A percentile compares a stretch with the other conserved stretches of the same genome.
Conservation (phyloP, 1,284 basidiomycete genomes). For the Volvariella volvacea region DNA sequence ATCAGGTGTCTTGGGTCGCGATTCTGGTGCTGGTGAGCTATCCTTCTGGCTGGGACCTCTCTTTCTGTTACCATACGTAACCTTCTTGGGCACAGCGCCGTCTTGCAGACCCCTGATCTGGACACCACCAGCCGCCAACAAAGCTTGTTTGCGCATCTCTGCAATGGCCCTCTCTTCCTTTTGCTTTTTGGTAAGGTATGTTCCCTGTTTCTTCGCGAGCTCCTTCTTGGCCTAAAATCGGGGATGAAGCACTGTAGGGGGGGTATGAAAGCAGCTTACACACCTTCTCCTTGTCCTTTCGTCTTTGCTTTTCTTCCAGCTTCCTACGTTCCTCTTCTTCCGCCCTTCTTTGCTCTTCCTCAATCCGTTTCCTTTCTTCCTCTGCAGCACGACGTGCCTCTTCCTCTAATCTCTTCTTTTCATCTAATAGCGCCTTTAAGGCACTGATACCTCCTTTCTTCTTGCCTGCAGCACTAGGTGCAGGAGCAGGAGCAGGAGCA, state of each 20-base stretch:
- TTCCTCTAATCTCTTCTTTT: constrained; percentile 83
- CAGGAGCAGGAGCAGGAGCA: constrained; percentile 28
- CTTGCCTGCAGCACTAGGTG: constrained; percentile 40
- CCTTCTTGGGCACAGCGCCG: constrained; percentile 54
- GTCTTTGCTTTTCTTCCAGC: constrained; percentile 82
- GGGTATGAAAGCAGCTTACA: constrained; percentile 7
- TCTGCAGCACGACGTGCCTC: constrained; percentile 78
- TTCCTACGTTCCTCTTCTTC: constrained; percentile 83
- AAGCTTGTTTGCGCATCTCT: constrained; percentile 86
- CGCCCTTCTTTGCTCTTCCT: constrained; percentile 70
- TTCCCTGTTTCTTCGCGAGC: constrained; percentile 84
- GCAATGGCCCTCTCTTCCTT: constrained; percentile 91
- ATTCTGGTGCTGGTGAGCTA: constrained; percentile 42
- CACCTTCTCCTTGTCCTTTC: neutral
- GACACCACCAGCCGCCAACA: constrained; percentile 83
- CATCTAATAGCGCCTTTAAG: constrained; percentile 81
- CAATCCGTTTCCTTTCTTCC: constrained; percentile 71
- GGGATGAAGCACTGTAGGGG: neutral
- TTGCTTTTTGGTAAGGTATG: constrained; percentile 90
- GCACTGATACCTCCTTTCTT: constrained; percentile 75
- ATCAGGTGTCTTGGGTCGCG: constrained; percentile 48
- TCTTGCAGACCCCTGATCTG: constrained; percentile 84
- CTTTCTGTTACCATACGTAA: constrained; percentile 81
- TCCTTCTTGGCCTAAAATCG: constrained; percentile 70
- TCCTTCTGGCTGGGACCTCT: constrained; percentile 47